Evolutionary conservation across 306 rosid species (phyloP).

Genomic region (Pterocarpus macrocarpus): DNA sequence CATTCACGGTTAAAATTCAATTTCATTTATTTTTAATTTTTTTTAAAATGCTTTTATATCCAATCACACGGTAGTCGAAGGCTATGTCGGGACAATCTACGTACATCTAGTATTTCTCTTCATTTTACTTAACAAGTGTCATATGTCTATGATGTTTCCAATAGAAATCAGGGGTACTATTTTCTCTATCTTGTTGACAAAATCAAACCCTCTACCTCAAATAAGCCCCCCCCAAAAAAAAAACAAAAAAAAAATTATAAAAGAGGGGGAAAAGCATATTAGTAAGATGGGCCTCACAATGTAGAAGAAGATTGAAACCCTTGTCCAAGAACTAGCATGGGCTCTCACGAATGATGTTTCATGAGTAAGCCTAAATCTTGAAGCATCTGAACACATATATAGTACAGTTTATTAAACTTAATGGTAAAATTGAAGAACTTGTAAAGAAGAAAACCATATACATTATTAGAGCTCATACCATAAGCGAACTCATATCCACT

Average conservation of each 20-base stretch:
- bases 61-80: no score
- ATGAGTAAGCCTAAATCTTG: conserved; percentile 92
- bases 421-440: conserved; percentile 5
- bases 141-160: background rate
- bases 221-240: background rate
- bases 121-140: conserved; percentile 1
- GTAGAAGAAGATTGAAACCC: conserved; percentile 72
- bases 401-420: background rate
- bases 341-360: conserved; percentile 93
- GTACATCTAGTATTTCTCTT: no score
- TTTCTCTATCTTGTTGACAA: background rate
- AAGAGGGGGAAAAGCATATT: conserved; percentile 19
- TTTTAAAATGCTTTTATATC: no score
- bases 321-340: conserved; percentile 87
- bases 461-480: conserved; percentile 60
- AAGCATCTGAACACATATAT: conserved; percentile 61
- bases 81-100: no score
- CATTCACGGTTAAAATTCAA: no score
- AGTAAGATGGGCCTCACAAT: conserved; percentile 66
- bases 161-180: background rate
- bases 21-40: no score
- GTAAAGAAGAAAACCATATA: conserved; percentile 5
- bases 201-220: background rate
- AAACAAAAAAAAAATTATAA: background rate
- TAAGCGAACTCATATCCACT: conserved; percentile 76